Evolutionary conservation across 805 yeast species (phyloP).

Genomic region (Yamadazyma akitaensis): DNA sequence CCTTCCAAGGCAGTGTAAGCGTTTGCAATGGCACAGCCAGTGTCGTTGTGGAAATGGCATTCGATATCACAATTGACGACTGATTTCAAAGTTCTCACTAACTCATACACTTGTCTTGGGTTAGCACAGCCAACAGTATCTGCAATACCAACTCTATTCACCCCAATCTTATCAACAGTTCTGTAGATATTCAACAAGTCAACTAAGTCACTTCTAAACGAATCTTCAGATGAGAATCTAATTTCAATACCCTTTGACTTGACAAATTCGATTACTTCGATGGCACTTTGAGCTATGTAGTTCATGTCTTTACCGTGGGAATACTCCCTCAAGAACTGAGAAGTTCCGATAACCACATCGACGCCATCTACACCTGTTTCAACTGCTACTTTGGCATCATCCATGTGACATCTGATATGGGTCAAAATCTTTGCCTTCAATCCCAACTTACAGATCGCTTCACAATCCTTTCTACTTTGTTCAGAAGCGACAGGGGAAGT

Average conservation of each 20-base stretch:
- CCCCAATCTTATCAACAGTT: slow-evolving; percentile 61
- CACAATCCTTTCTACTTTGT: slow-evolving; percentile 55
- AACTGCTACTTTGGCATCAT: slow-evolving; percentile 57
- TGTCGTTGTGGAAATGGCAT: slow-evolving; percentile 61
- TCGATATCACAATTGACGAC: slow-evolving; percentile 59
- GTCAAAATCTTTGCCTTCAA: slow-evolving; percentile 56
- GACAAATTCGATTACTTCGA: slow-evolving; percentile 58
- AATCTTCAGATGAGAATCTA: slow-evolving; percentile 57
- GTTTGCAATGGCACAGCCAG: slow-evolving; percentile 63
- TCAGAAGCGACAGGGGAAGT: slow-evolving; percentile 61
- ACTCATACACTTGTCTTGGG: slow-evolving; percentile 60
- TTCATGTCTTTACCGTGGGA: slow-evolving; percentile 62
- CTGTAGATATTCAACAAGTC: slow-evolving; percentile 57
- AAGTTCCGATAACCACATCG: slow-evolving; percentile 59
- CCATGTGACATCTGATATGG: slow-evolving; percentile 61
- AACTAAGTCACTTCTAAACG: slow-evolving; percentile 58
- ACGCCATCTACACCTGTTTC: slow-evolving; percentile 65
- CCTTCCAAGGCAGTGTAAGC: slow-evolving; percentile 64
- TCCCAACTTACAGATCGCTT: slow-evolving; percentile 57
- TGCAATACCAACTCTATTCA: slow-evolving; percentile 60
- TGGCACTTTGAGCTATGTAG: slow-evolving; percentile 53
- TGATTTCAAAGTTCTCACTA: slow-evolving; percentile 54
- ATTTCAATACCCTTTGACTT: slow-evolving; percentile 59
- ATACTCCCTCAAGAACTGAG: slow-evolving; percentile 53
- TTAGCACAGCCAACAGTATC: slow-evolving; percentile 65